Base-by-base conservation (phyloP, 139 green algal species). In the Volvox africanus region DNA sequence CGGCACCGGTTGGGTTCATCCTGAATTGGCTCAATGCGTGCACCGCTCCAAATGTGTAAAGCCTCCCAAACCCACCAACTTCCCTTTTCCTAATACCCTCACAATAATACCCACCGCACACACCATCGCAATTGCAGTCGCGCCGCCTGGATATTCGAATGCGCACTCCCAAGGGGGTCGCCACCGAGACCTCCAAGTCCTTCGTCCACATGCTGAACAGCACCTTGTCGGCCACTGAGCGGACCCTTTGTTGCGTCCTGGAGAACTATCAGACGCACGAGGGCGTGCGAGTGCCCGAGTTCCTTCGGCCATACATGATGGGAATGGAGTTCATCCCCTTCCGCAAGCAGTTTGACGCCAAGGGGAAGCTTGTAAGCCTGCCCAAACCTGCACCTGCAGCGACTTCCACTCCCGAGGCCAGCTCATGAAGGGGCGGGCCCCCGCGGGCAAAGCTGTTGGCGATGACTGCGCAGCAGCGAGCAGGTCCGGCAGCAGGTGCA, bases 191-290 rank as follows among this genome's bases (percentile, higher is more conserved):
- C 77, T n/a, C 92, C 73, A 98, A 98, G 91, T 93, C 96, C 32
- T 99, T 97, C 86, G 98, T 99, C 87, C 98, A 99, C 97, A 97
- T 99, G 96, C 95, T 99, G 69, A 99, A 99, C 95, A 95, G 87
- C 85, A 99, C 98, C 55, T 94, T 99, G 36, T 97, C 96, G 14
- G 98, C 98, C 32, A 99, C 98, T 19, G 97, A 99, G 95, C 96
- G 98, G 86, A 99, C 98, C 2, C 91, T 99, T 73, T 99, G 98
- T 95, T 99, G 98, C 95, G 85, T 99, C 79, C 94, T 99, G 61
- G 98, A 99, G 92, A 99, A 99, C 92, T 98, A 98, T 93, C 97
- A 99, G 94, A 99, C 98, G 18, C 92, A 95, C 0, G 96, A 98
- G 0, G 97, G 89, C 32, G 73, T 94, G 55, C 76, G 88, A 11